Conservation (phyloP, 768 basidiomycete genomes). For the Suillus bovinus region DNA sequence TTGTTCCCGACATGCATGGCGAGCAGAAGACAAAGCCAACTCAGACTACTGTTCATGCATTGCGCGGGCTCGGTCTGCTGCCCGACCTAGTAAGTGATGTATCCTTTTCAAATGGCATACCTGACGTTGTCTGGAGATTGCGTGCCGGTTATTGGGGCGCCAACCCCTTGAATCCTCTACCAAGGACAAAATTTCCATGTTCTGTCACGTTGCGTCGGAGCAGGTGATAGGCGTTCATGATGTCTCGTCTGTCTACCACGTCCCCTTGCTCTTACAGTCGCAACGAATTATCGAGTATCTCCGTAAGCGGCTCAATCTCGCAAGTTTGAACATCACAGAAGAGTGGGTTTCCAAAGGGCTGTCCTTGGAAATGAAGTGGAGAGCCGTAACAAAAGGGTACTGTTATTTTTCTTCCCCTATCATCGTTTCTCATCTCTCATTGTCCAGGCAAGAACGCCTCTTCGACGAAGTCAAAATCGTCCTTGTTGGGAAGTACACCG, state of each 20-base stretch:
- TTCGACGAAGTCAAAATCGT: constrained; percentile 89
- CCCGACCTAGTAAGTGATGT: constrained; percentile 76
- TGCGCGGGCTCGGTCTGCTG: constrained; percentile 88
- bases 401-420: neutral
- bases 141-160: constrained; percentile 82
- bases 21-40: constrained; percentile 99
- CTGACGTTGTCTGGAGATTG: constrained; percentile 59
- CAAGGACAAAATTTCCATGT: constrained; percentile 98
- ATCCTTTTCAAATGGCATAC: neutral
- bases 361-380: constrained; percentile 76
- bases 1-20: constrained; percentile 98
- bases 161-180: constrained; percentile 82
- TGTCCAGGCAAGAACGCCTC: constrained; percentile 82
- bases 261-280: constrained; percentile 86
- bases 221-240: constrained; percentile 96
- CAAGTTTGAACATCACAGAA: constrained; percentile 50
- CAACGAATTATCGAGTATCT: constrained; percentile 93
- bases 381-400: constrained; percentile 78
- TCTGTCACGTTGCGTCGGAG: constrained; percentile 90
- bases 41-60: constrained; percentile 92
- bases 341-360: constrained; percentile 62
- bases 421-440: constrained; percentile 6
- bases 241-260: constrained; percentile 95
- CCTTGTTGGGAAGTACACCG: constrained; percentile 96
- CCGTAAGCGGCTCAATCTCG: constrained; percentile 76